Evolutionary conservation across 805 yeast genomes (phyloP).

Genomic region (Hemisphaericaspora nanyangensis): DNA sequence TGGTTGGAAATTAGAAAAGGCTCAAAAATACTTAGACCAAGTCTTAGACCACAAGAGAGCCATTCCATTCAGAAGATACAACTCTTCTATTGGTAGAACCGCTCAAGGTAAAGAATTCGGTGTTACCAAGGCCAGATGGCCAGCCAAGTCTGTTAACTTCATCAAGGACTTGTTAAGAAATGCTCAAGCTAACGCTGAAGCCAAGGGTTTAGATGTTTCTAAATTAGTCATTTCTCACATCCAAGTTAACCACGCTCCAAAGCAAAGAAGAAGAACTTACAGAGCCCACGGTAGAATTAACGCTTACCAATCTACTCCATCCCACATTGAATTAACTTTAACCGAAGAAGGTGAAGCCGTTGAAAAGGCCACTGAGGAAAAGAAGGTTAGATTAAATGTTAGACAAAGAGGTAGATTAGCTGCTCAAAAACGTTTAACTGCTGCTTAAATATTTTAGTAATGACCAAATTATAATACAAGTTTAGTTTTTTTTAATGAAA

Average conservation of each 20-base stretch:
- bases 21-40: conserved; percentile 92
- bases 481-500: conserved; percentile 1
- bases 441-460: conserved; percentile 27
- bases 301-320: conserved; percentile 98
- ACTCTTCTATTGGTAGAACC: conserved; percentile 96
- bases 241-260: conserved; percentile 99
- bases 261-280: conserved; percentile 99
- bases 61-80: conserved; percentile 98
- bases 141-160: conserved; percentile 96
- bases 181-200: conserved; percentile 98
- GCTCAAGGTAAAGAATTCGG: conserved; percentile 99
- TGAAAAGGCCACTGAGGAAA: conserved; percentile 80
- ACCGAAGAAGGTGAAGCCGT: conserved; percentile 94
- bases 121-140: conserved; percentile 99
- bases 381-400: conserved; percentile 69
- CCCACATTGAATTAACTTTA: conserved; percentile 96
- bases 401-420: conserved; percentile 93
- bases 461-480: conserved; percentile 1
- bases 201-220: conserved; percentile 96
- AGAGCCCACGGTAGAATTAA: conserved; percentile 99
- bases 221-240: conserved; percentile 95
- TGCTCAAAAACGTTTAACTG: conserved; percentile 82
- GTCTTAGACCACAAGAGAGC: conserved; percentile 99
- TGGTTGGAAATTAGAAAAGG: conserved; percentile 97
- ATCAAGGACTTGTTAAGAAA: conserved; percentile 91